Percentiles rank a stretch among this genome's conserved stretches.
Evolutionary conservation across 768 basidiomycete genomes (phyloP).

Genomic region (Lactarius vividus): DNA sequence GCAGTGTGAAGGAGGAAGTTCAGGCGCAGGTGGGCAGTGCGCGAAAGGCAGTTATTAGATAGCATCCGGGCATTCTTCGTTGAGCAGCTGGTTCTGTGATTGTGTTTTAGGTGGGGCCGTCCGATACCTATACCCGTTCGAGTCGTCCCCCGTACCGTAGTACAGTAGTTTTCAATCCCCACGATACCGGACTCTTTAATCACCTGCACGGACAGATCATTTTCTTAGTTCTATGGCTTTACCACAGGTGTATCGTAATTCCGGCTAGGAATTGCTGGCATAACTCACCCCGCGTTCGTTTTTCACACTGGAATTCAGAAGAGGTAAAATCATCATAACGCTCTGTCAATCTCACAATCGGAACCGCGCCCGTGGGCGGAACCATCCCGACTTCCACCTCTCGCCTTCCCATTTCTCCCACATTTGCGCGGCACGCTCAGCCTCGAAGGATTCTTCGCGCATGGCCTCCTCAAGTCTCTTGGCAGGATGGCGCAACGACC

Average conservation of each 20-base stretch:
- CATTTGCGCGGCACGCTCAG: conserved; percentile 21
- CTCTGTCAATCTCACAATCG: conserved; percentile 6
- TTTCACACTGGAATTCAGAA: not conserved
- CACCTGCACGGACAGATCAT: not conserved
- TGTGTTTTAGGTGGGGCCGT: not conserved
- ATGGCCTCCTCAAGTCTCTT: conserved; percentile 31
- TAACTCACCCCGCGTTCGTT: conserved; percentile 5
- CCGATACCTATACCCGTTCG: not conserved
- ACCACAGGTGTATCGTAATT: not conserved
- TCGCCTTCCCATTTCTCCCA: conserved; percentile 26
- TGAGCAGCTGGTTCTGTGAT: conserved; percentile 34
- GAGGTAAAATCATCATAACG: not conserved
- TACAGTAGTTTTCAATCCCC: not conserved
- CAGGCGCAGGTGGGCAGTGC: conserved; percentile 50
- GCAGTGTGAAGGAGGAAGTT: conserved; percentile 53
- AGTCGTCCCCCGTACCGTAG: not conserved
- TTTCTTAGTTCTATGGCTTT: not conserved
- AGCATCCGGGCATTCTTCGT: conserved; percentile 37
- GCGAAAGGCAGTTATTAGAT: conserved; percentile 35
- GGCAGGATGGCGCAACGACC: conserved; percentile 37
- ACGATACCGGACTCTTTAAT: conserved; percentile 12
- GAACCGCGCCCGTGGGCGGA: not conserved
- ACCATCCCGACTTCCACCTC: conserved; percentile 11
- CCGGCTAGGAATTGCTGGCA: not conserved
- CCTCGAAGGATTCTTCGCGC: conserved; percentile 32